These are phyloP conservation scores for Arachis hypogaea DNA, from an alignment of 306 rosid species.

Conservation along the genomic window DNA sequence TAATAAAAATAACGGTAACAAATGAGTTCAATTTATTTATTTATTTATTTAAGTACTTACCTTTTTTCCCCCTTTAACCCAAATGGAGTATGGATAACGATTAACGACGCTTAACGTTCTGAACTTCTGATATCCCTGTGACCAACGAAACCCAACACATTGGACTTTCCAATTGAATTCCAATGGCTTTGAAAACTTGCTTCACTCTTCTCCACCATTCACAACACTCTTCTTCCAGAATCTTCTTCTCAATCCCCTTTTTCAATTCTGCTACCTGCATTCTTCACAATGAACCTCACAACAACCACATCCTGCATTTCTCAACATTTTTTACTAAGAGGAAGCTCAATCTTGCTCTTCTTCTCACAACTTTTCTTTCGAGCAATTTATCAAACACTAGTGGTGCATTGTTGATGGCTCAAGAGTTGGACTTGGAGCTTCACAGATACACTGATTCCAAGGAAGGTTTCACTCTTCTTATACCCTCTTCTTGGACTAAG, in stretches of 20 bases:
- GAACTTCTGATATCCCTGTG: too few relatives aligned
- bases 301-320: not conserved
- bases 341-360: constrained; percentile 47
- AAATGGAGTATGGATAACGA: too few relatives aligned
- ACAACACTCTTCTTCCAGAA: constrained; percentile 34
- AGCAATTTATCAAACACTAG: constrained; percentile 45
- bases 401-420: constrained; percentile 52
- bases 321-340: constrained; percentile 49
- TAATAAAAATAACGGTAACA: too few relatives aligned
- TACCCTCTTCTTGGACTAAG: constrained; percentile 86
- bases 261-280: constrained; percentile 28
- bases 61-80: too few relatives aligned
- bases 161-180: too few relatives aligned
- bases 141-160: too few relatives aligned
- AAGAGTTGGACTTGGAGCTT: constrained; percentile 62
- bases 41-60: too few relatives aligned
- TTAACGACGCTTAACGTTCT: too few relatives aligned
- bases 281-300: constrained; percentile 25
- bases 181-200: constrained; percentile 43
- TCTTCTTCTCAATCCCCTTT: constrained; percentile 35
- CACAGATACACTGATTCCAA: constrained; percentile 72
- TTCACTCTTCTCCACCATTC: constrained; percentile 30
- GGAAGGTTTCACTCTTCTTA: constrained; percentile 92
- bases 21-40: too few relatives aligned
- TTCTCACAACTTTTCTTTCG: constrained; percentile 45